Evolutionary conservation across 345 rosid genomes (phyloP).

Genomic region (Rhodamnia rubescens): DNA sequence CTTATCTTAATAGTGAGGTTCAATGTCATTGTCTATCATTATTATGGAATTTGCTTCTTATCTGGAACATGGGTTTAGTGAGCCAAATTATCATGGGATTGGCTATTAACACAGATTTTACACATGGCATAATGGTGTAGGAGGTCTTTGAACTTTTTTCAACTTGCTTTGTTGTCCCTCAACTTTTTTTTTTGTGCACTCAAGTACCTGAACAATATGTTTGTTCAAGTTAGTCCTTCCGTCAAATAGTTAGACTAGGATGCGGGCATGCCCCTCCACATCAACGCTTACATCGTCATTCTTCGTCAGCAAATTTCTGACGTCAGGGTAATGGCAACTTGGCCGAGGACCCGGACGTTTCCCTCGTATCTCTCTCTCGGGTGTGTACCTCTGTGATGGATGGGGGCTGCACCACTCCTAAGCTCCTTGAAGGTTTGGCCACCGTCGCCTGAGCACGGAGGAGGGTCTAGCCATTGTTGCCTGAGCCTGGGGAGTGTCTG

Average conservation of each 20-base stretch:
- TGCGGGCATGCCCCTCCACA: not conserved
- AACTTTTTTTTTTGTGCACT: too few relatives aligned
- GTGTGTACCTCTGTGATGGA: not conserved
- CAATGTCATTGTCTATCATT: not conserved
- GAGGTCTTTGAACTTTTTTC: too few relatives aligned
- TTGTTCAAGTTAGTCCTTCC: too few relatives aligned
- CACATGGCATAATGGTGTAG: too few relatives aligned
- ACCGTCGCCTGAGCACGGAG: not conserved
- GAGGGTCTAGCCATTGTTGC: not conserved
- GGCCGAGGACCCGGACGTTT: not conserved
- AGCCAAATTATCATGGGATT: not conserved
- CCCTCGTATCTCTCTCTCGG: not conserved
- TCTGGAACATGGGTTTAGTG: not conserved
- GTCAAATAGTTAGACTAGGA: too few relatives aligned
- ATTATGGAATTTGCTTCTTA: not conserved
- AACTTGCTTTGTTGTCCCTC: too few relatives aligned
- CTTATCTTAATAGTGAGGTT: not conserved
- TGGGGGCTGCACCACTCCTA: not conserved
- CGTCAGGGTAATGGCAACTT: not conserved
- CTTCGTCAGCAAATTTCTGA: not conserved
- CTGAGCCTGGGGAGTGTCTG: not conserved
- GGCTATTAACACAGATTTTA: too few relatives aligned
- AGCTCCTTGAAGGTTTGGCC: not conserved
- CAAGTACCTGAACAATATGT: not conserved
- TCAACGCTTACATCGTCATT: not conserved